These are phyloP conservation scores for Pyrenophora tritici-repentis DNA, from an alignment of 2,329 filamentous ascomycete species.

Conservation along the genomic window DNA sequence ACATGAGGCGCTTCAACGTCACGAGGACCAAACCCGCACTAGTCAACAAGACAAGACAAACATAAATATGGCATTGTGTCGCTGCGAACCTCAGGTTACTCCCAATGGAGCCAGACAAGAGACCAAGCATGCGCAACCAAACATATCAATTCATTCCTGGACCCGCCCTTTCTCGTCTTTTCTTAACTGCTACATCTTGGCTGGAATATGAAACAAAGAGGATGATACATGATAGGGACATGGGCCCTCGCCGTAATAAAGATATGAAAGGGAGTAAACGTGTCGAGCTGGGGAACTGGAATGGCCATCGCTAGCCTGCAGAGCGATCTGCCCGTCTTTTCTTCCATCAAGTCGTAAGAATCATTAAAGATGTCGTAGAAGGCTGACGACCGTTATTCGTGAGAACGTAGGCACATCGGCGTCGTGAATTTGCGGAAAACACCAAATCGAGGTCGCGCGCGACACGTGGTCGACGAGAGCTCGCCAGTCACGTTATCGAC, in stretches of 20 bases:
- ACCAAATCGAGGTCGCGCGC: constrained; percentile 25
- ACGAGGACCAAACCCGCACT: constrained; percentile 10
- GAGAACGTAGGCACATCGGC: constrained; percentile 44
- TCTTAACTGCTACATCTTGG: constrained; percentile 11
- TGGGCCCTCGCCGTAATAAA: constrained; percentile 28
- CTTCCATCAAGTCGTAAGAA: constrained; percentile 59
- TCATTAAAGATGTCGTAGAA: constrained; percentile 55
- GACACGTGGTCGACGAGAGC: constrained; percentile 27
- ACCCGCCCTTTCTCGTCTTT: constrained; percentile 6
- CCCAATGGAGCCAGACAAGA: constrained; percentile 9
- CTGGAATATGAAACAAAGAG: constrained; percentile 17
- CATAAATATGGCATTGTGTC: constrained; percentile 8
- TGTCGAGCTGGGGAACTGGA: constrained; percentile 48
- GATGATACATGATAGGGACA: constrained; percentile 21
- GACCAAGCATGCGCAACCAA: constrained; percentile 3
- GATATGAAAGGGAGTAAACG: constrained; percentile 29
- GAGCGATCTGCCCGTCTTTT: constrained; percentile 53
- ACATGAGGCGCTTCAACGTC: constrained; percentile 6
- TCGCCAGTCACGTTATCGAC: constrained; percentile 33
- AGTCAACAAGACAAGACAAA: constrained; percentile 4
- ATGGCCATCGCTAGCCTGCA: constrained; percentile 56
- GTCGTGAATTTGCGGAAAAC: constrained; percentile 38
- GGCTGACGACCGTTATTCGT: constrained; percentile 45
- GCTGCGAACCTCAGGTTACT: constrained; percentile 4
- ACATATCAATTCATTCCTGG: constrained; percentile 5